phyloP scores from a whole-genome alignment of 257 asterid genomes.

The Solanum megistacrolobum region DNA sequence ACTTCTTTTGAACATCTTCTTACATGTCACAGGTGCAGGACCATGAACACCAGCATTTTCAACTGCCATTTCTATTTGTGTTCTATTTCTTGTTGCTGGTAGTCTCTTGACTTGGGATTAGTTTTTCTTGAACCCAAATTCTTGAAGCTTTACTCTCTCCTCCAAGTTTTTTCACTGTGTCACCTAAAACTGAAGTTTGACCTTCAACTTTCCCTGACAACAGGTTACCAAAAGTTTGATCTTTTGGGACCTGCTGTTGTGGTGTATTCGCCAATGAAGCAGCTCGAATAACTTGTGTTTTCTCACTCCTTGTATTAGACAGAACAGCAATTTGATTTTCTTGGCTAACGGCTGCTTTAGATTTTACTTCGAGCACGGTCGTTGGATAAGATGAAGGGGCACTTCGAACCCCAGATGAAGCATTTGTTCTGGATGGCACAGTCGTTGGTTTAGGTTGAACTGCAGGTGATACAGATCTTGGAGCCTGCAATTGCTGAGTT shows the following conservation, averaged over 20 bases:
- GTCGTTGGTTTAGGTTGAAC: background rate
- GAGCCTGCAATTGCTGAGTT: background rate
- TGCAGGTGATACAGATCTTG: background rate
- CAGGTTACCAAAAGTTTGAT: conserved; percentile 15
- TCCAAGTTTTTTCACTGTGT: conserved; percentile 5
- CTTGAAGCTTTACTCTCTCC: conserved; percentile 8
- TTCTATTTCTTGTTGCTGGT: conserved; percentile 3
- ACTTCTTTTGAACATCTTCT: conserved; percentile 8
- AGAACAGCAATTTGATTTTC: conserved; percentile 8
- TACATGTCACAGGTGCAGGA: conserved; percentile 6
- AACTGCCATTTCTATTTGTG: conserved; percentile 6
- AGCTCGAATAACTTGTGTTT: background rate
- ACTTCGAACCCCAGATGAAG: background rate
- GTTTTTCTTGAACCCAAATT: conserved; percentile 12
- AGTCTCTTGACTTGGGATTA: background rate
- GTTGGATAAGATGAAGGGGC: conserved; percentile 5
- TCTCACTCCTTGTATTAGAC: background rate
- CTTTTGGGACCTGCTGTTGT: conserved; percentile 15
- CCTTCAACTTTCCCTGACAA: conserved; percentile 11
- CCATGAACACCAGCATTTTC: background rate
- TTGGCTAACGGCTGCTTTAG: conserved; percentile 14
- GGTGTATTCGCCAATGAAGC: background rate
- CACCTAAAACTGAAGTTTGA: background rate
- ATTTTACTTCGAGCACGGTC: conserved; percentile 8
- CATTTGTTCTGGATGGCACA: background rate